Evolutionary conservation across 257 asterid species (phyloP).

Genomic region (Fraxinus americana): DNA sequence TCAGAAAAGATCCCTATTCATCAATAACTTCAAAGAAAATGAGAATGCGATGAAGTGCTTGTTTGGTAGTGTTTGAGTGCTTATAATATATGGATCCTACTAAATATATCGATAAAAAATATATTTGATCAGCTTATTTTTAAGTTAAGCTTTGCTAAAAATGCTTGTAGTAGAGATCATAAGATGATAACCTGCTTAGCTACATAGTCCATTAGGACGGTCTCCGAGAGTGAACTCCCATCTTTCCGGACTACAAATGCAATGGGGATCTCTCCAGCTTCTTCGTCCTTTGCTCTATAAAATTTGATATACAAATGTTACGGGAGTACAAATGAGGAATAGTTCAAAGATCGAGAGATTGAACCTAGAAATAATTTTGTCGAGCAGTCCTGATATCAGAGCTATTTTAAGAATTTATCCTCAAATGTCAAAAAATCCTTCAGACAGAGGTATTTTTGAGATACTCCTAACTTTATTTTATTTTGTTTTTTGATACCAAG

Average conservation of each 20-base stretch:
- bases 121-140: too few relatives aligned
- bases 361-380: too few relatives aligned
- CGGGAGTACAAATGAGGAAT: not conserved
- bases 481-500: too few relatives aligned
- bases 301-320: not conserved
- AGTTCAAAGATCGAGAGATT: not conserved
- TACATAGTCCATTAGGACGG: slow-evolving; percentile 57
- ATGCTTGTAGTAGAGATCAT: not conserved
- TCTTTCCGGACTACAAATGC: slow-evolving; percentile 70
- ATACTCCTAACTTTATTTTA: too few relatives aligned
- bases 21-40: too few relatives aligned
- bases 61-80: too few relatives aligned
- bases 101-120: too few relatives aligned
- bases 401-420: not conserved
- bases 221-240: slow-evolving; percentile 51
- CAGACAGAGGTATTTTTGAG: too few relatives aligned
- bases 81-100: too few relatives aligned
- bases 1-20: not conserved
- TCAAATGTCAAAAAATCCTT: too few relatives aligned
- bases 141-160: too few relatives aligned
- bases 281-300: slow-evolving; percentile 44
- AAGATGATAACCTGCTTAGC: slow-evolving; percentile 60
- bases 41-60: not conserved
- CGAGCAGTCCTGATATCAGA: too few relatives aligned
- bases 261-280: slow-evolving; percentile 89